phyloP scores from a whole-genome alignment of 768 basidiomycete species.

The Galerina sulciceps region DNA sequence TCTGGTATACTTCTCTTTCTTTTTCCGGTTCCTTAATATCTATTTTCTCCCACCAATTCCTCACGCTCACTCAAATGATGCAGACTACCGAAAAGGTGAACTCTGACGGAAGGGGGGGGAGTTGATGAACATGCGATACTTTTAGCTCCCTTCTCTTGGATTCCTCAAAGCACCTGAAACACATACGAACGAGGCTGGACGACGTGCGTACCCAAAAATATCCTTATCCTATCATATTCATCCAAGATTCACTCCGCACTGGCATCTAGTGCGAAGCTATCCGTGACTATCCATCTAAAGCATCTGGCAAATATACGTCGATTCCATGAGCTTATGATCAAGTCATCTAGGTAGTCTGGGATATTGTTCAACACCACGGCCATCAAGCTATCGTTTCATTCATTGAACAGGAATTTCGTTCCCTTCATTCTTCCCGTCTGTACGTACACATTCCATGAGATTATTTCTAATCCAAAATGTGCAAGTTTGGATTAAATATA shows the following conservation, averaged over 20 bases:
- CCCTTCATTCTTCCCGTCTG: too few relatives aligned
- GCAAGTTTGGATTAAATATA: too few relatives aligned
- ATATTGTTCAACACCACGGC: too few relatives aligned
- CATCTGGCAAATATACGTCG: not conserved
- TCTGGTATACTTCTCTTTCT: not conserved
- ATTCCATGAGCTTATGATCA: not conserved
- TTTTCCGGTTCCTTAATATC: constrained; percentile 5
- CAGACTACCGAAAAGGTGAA: not conserved
- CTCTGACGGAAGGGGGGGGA: not conserved
- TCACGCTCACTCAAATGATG: constrained; percentile 12
- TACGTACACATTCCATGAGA: too few relatives aligned
- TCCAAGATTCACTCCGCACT: constrained; percentile 2
- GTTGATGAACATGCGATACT: constrained; percentile 9
- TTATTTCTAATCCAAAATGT: too few relatives aligned
- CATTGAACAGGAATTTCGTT: too few relatives aligned
- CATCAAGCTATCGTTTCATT: too few relatives aligned
- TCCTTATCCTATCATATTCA: not conserved
- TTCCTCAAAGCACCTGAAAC: constrained; percentile 7
- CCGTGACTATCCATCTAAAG: not conserved
- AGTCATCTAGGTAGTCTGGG: too few relatives aligned
- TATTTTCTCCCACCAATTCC: not conserved
- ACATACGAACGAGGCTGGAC: not conserved
- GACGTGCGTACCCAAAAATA: constrained; percentile 3
- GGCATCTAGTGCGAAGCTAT: constrained; percentile 7
- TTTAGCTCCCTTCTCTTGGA: constrained; percentile 6